Base-by-base conservation (phyloP, 164 flowering plant species). In the Platanus orientalis region DNA sequence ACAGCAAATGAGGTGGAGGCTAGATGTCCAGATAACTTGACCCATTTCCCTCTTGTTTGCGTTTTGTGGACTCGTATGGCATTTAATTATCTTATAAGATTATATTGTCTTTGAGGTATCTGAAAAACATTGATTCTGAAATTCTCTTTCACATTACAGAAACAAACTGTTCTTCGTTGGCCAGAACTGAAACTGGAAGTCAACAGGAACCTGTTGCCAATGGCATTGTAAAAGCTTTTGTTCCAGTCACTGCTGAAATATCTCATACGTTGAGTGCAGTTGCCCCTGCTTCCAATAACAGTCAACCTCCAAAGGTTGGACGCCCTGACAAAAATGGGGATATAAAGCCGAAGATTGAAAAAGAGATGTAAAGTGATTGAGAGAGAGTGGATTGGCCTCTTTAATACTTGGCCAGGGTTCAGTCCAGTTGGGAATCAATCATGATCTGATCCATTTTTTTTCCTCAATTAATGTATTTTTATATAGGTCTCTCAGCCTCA, bases 121-220 rank as follows among this genome's bases (percentile, higher is more conserved):
- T 20, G 20, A 36, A 42, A 40, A 10, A 27, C 12, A 16, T 21
- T 51, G 19, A 28, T 54, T 57, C 57, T 27, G 45, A 10, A 24
- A 4, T 50, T 42, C 50, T 29, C 11, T 36, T 65, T 36, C 21
- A 19, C 16, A 19, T 72, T 62, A 39, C 90, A 88, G 92, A 84
- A 75, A 73, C 75, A 36, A 76, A 77, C 28, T 84, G 76, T 67
- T 81, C 90, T 47, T 80, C 85, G 19, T 64, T 77, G 57, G 83
- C 87, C n/a, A 75, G 77, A 66, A 57, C 65, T 2, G 81, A 68
- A 58, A n/a, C 67, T 19, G 60, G 53, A 40, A 62, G 62, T 68
- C 79, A 66, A 57, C 80, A 54, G 19, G 82, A 71, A 64, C 63
- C 74, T 1, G 57, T 67, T 20, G 69, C 66, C 67, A 87, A 85